Percentiles rank a stretch among this genome's conserved stretches.
Evolutionary conservation across 139 green algal genomes (phyloP).

Genomic region (Closterium sp.): DNA sequence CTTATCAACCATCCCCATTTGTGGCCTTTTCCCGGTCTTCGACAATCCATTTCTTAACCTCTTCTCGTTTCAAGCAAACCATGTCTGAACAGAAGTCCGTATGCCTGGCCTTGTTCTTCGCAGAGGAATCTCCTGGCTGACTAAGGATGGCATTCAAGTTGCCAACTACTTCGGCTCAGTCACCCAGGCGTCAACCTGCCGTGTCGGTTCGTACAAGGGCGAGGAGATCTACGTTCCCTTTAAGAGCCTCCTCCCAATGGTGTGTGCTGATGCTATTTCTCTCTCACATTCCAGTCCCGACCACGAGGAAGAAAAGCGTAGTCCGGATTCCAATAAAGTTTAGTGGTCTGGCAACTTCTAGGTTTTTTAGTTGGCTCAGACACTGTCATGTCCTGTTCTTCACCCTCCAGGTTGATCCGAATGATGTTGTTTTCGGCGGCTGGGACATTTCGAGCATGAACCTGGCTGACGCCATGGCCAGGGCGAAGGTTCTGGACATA

Average conservation of each 20-base stretch:
- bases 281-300: no score
- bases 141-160: slow-evolving; percentile 91
- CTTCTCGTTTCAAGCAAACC: not conserved
- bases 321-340: no score
- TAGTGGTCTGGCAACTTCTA: no score
- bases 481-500: slow-evolving; percentile 84
- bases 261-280: not conserved
- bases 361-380: no score
- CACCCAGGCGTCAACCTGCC: slow-evolving; percentile 91
- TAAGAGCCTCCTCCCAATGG: slow-evolving; percentile 66
- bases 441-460: slow-evolving; percentile 97
- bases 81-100: not conserved
- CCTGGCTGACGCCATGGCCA: slow-evolving; percentile 87
- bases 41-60: no score
- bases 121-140: slow-evolving; percentile 92
- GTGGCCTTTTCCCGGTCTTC: no score
- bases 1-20: not conserved
- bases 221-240: slow-evolving; percentile 94
- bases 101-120: not conserved
- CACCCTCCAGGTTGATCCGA: slow-evolving; percentile 72
- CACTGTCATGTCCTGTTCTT: not conserved
- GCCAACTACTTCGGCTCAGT: slow-evolving; percentile 97
- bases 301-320: no score
- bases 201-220: slow-evolving; percentile 90
- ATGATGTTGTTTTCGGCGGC: slow-evolving; percentile 92